Percentiles rank a stretch among this genome's conserved stretches.
These are phyloP conservation scores for Syzygium aromaticum DNA, from an alignment of 345 rosid genomes.

Conservation along the genomic window DNA sequence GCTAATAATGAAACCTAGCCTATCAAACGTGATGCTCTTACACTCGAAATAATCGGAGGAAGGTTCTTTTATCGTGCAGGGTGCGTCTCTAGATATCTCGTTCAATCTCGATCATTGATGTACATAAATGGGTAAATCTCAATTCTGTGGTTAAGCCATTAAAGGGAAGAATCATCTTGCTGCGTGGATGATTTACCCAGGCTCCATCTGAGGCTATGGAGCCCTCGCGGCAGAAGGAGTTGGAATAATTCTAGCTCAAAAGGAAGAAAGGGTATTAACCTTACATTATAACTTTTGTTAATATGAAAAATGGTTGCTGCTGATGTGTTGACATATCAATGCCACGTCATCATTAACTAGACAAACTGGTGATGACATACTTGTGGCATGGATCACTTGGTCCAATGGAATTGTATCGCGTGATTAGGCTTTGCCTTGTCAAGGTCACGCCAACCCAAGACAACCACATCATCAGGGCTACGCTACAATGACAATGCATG, in stretches of 20 bases:
- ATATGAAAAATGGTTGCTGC: not conserved
- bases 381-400: not conserved
- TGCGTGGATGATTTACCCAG: not conserved
- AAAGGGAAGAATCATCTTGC: not conserved
- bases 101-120: not conserved
- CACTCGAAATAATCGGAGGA: not conserved
- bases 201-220: not conserved
- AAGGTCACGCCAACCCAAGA: not conserved
- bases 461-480: not conserved
- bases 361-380: not conserved
- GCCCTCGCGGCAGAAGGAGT: not conserved
- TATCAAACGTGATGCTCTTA: not conserved
- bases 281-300: not conserved
- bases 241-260: not conserved
- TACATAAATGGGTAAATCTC: not conserved
- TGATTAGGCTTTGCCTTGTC: not conserved
- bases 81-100: not conserved
- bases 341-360: not conserved
- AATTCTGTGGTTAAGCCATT: not conserved
- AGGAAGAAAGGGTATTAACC: not conserved
- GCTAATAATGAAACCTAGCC: not conserved
- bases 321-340: not conserved
- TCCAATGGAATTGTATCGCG: not conserved
- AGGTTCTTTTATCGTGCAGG: not conserved
- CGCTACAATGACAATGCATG: not conserved